Evolutionary conservation across 176 grass and related monocot genomes (phyloP).

Genomic region (Bromus sterilis): DNA sequence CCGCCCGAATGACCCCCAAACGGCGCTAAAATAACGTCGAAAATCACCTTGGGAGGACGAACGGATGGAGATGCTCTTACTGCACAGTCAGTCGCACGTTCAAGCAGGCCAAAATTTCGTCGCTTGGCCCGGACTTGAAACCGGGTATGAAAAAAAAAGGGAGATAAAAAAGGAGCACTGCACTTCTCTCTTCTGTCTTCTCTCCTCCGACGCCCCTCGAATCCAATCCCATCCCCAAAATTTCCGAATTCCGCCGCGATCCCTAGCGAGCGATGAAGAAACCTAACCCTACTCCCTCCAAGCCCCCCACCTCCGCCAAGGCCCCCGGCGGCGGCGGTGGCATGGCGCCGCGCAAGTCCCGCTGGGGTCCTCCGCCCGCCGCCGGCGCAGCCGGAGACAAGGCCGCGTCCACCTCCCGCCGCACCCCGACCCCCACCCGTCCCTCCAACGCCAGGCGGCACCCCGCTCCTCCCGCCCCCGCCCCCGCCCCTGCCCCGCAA

Average conservation of each 20-base stretch:
- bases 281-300: constrained; percentile 39
- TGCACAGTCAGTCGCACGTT: too few relatives aligned
- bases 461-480: neutral
- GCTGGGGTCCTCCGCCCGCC: constrained; percentile 15
- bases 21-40: too few relatives aligned
- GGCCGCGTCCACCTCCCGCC: constrained; percentile 28
- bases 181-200: too few relatives aligned
- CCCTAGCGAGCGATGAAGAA: constrained; percentile 41
- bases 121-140: too few relatives aligned
- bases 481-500: neutral
- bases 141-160: neutral
- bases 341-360: constrained; percentile 27
- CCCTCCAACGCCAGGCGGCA: constrained; percentile 31
- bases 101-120: too few relatives aligned
- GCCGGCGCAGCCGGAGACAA: constrained; percentile 13
- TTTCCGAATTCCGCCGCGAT: neutral
- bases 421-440: constrained; percentile 22
- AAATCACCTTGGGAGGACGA: too few relatives aligned
- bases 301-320: constrained; percentile 1
- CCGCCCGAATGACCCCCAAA: too few relatives aligned
- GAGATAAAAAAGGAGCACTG: neutral
- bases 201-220: constrained; percentile 1
- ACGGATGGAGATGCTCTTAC: too few relatives aligned
- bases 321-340: neutral
- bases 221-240: neutral